A percentile compares a stretch with the other conserved stretches of the same genome.
phyloP scores from a whole-genome alignment of 1,284 basidiomycete species.

The Neotropicomus parvogracilis region DNA sequence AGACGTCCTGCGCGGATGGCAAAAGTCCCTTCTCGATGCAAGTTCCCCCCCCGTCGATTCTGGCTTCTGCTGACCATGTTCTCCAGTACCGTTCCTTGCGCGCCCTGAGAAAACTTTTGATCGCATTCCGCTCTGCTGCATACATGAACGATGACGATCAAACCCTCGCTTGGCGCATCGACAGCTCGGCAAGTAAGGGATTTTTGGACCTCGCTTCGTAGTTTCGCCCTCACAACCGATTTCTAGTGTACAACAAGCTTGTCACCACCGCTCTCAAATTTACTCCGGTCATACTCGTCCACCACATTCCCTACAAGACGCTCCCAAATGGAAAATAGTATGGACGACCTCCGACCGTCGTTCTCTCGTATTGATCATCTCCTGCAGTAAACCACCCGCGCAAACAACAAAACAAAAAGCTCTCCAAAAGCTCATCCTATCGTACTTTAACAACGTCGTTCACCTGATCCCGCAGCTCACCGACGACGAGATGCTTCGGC shows the following conservation, averaged over 20 bases:
- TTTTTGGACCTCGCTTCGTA: neutral
- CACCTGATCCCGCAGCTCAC: constrained; percentile 78
- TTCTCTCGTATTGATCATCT: neutral
- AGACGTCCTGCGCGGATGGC: constrained; percentile 79
- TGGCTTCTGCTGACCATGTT: neutral
- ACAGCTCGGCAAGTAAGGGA: constrained; percentile 58
- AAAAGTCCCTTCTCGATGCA: constrained; percentile 87
- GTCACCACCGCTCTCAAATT: constrained; percentile 86
- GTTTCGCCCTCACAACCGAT: constrained; percentile 2
- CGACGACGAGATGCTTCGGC: constrained; percentile 61
- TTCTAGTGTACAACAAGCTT: constrained; percentile 87
- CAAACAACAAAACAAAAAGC: constrained; percentile 73
- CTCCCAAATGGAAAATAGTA: constrained; percentile 82
- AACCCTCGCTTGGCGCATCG: constrained; percentile 75
- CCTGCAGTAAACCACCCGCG: constrained; percentile 65
- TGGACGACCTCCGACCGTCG: constrained; percentile 32
- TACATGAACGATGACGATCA: constrained; percentile 87
- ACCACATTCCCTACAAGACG: constrained; percentile 87
- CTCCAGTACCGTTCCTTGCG: constrained; percentile 80
- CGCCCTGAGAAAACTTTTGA: constrained; percentile 79
- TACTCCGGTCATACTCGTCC: constrained; percentile 84
- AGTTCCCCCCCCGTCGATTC: constrained; percentile 16
- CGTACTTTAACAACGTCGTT: constrained; percentile 84
- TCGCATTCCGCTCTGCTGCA: constrained; percentile 86
- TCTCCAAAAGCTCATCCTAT: constrained; percentile 86